Conservation (phyloP, 257 asterid species). For the Solanum bulbocastanum region DNA sequence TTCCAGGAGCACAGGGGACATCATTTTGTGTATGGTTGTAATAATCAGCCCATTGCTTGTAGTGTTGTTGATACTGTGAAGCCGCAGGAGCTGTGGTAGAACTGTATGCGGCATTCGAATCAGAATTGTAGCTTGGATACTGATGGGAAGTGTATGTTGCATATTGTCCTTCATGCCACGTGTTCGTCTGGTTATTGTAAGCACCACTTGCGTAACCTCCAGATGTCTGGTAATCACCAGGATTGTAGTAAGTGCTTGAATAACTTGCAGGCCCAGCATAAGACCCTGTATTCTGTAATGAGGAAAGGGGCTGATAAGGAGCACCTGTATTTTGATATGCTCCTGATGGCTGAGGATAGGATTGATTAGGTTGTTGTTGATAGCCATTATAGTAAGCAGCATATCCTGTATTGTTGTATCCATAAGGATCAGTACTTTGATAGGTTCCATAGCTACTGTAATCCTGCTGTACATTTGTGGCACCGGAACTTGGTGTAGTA, state of each 20-base stretch:
- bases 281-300: slow-evolving; percentile 99
- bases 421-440: slow-evolving; percentile 64
- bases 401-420: slow-evolving; percentile 56
- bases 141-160: slow-evolving; percentile 58
- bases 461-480: slow-evolving; percentile 49
- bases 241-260: slow-evolving; percentile 99
- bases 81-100: slow-evolving; percentile 47
- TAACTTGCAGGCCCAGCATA: slow-evolving; percentile 98
- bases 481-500: slow-evolving; percentile 63
- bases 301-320: slow-evolving; percentile 99
- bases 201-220: slow-evolving; percentile 83
- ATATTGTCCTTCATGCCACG: slow-evolving; percentile 84
- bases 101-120: slow-evolving; percentile 63
- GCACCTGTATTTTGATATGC: slow-evolving; percentile 13
- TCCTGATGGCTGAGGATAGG: background rate
- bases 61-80: slow-evolving; percentile 64
- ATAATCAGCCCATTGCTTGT: slow-evolving; percentile 91
- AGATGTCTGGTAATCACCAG: slow-evolving; percentile 99
- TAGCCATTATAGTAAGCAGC: slow-evolving; percentile 45
- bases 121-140: slow-evolving; percentile 65
- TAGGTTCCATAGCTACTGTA: slow-evolving; percentile 59
- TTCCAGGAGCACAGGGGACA: slow-evolving; percentile 99
- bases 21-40: slow-evolving; percentile 83
- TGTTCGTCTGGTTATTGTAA: slow-evolving; percentile 59
- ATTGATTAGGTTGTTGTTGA: background rate